Evolutionary conservation across 208 protist genomes (phyloP).

Genomic region (Acanthamoeba royreba): DNA sequence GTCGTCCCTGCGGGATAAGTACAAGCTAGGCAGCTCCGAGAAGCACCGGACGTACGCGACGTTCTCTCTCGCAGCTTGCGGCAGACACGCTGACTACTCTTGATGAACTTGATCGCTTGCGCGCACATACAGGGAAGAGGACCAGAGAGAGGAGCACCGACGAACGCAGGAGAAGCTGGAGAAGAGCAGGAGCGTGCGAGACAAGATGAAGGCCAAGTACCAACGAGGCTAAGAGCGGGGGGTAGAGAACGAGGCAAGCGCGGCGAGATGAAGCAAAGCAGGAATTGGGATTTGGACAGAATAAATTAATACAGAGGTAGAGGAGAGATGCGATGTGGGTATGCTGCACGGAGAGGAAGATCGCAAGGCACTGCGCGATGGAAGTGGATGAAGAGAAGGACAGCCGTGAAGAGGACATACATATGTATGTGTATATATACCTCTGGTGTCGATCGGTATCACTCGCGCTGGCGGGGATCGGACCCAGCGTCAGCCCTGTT

Average conservation of each 20-base stretch:
- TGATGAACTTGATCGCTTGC: too few species aligned
- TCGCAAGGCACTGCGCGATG: too few species aligned
- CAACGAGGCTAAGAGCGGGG: not conserved
- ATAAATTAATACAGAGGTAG: constrained; percentile 32
- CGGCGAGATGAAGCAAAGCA: too few species aligned
- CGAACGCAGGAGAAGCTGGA: not conserved
- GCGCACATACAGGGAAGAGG: not conserved
- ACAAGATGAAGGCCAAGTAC: not conserved
- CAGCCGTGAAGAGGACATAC: not conserved
- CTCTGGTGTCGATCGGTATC: not conserved
- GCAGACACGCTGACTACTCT: not conserved
- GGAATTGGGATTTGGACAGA: constrained; percentile 41
- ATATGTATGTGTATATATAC: not conserved
- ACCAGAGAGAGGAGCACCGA: not conserved
- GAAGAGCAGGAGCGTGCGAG: not conserved
- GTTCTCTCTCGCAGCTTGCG: not conserved
- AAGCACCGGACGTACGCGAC: not conserved
- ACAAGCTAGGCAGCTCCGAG: not conserved
- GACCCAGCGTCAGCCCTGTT: not conserved
- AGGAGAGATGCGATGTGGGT: too few species aligned
- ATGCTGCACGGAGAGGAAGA: too few species aligned
- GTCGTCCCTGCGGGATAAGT: not conserved
- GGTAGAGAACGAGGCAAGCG: too few species aligned
- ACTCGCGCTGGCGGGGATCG: not conserved
- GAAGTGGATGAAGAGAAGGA: not conserved